A percentile compares a stretch with the other conserved stretches of the same genome.
These are phyloP conservation scores for Jackrogersella minutella DNA, from an alignment of 495 filamentous ascomycete genomes.

Conservation along the genomic window DNA sequence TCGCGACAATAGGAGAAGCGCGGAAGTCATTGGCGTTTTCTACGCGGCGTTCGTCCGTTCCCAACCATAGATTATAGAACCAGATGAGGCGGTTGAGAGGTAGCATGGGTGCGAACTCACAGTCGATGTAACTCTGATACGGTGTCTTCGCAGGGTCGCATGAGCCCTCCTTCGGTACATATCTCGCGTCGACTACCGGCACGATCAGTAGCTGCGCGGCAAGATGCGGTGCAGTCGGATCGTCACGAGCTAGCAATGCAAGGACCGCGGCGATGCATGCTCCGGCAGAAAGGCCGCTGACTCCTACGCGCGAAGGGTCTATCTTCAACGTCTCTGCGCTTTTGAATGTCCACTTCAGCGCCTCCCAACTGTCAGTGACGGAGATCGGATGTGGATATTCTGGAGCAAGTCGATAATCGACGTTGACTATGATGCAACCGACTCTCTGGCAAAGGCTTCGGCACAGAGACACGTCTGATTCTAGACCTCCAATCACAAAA, in stretches of 20 bases:
- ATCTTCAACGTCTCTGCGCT: conserved; percentile 50
- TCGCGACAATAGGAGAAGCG: conserved; percentile 48
- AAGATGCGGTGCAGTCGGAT: conserved; percentile 47
- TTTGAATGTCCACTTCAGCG: conserved; percentile 52
- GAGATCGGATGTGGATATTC: conserved; percentile 49
- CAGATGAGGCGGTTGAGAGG: conserved; percentile 48
- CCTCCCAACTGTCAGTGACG: conserved; percentile 51
- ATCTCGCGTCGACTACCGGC: conserved; percentile 58
- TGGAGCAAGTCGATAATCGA: conserved; percentile 52
- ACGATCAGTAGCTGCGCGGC: conserved; percentile 60
- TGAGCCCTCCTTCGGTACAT: conserved; percentile 47
- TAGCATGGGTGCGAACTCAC: conserved; percentile 49
- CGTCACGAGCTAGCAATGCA: conserved; percentile 53
- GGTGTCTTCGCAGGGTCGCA: conserved; percentile 41
- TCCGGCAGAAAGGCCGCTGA: conserved; percentile 50
- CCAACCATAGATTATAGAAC: conserved; percentile 52
- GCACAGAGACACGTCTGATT: conserved; percentile 68
- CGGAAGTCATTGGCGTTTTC: conserved; percentile 43
- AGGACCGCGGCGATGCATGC: conserved; percentile 52
- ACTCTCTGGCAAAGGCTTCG: conserved; percentile 57
- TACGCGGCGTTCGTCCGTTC: conserved; percentile 41
- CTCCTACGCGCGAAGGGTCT: conserved; percentile 45
- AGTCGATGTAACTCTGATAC: conserved; percentile 48
- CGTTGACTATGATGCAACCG: conserved; percentile 58
- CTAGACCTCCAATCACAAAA: conserved; percentile 68